Conservation (phyloP, 495 filamentous ascomycete genomes). For the Neurospora africana region DNA sequence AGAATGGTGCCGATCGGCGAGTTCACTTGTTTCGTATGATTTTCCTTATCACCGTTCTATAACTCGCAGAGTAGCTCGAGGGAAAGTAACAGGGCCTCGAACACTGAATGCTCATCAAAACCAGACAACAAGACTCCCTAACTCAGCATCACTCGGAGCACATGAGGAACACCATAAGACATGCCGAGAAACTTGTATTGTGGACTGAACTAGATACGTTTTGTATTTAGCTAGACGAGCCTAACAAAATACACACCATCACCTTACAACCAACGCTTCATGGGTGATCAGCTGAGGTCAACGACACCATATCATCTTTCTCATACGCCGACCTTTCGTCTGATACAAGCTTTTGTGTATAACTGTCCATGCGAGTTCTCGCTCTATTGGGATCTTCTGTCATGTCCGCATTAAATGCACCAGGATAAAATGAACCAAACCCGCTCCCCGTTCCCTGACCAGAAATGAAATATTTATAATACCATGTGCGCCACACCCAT, state of each 20-base stretch:
- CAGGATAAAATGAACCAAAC: conserved; percentile 1
- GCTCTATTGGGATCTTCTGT: neutral
- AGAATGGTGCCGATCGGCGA: neutral
- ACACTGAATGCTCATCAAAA: neutral
- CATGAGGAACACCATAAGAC: neutral
- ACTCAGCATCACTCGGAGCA: neutral
- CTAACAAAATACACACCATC: neutral
- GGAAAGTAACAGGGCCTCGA: neutral
- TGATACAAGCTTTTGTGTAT: neutral
- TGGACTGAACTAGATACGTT: neutral
- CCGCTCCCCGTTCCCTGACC: neutral
- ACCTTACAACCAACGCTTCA: neutral
- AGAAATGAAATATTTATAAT: conserved; percentile 4
- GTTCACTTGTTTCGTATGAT: neutral
- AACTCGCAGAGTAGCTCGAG: neutral
- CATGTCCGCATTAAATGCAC: conserved; percentile 1
- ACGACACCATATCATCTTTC: neutral
- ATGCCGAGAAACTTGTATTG: neutral
- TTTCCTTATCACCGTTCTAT: neutral
- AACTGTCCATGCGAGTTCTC: neutral
- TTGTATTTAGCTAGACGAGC: neutral
- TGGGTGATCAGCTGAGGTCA: neutral
- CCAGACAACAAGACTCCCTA: neutral
- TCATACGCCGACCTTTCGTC: neutral
- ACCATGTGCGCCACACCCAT: neutral